phyloP scores from a whole-genome alignment of 163 green algal genomes.

The Chloromonas sp. region DNA sequence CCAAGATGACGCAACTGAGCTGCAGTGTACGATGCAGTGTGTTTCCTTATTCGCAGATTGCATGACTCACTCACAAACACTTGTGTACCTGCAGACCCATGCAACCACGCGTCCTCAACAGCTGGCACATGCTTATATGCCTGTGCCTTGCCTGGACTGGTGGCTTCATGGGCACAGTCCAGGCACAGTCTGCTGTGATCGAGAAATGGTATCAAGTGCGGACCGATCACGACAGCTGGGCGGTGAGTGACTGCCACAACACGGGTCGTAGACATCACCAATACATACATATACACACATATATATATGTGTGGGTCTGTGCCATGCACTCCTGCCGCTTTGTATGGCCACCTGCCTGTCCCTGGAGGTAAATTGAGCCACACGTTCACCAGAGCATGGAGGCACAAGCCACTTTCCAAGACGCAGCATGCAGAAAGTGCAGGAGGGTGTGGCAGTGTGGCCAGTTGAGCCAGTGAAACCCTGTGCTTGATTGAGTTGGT shows the following conservation, averaged over 20 bases:
- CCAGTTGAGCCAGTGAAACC: no score
- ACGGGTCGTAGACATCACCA: no score
- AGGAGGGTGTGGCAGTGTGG: no score
- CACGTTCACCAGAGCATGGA: background rate
- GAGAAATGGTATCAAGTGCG: background rate
- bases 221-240: no score
- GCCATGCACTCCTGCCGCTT: no score
- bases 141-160: background rate
- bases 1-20: background rate
- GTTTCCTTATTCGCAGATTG: background rate
- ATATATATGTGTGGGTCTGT: no score
- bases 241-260: no score
- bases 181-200: background rate
- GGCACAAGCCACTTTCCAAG: background rate
- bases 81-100: background rate
- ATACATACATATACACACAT: no score
- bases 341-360: no score
- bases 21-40: background rate
- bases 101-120: background rate
- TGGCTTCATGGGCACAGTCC: background rate
- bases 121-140: background rate
- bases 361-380: no score
- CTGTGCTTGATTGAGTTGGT: background rate
- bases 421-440: background rate
- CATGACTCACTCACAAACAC: background rate